Percentiles rank a stretch among this genome's conserved stretches.
Evolutionary conservation across 345 rosid species (phyloP).

Genomic region (Durio zibethinus): DNA sequence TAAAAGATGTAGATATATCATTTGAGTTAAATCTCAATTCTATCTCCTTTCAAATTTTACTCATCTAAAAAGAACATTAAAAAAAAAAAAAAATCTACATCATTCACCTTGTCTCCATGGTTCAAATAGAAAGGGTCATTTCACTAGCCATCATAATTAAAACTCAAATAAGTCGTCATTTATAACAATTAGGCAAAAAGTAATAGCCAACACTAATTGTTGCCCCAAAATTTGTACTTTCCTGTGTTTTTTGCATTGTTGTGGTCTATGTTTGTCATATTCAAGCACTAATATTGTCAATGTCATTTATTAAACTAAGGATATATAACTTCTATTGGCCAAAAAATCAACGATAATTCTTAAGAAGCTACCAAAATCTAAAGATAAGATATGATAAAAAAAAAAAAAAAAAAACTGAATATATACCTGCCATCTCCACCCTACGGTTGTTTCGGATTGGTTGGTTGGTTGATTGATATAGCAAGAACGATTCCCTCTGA

Average conservation of each 20-base stretch:
- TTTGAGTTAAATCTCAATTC: no score
- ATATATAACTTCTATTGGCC: background rate
- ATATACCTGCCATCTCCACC: conserved; percentile 50
- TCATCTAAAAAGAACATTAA: background rate
- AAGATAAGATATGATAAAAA: background rate
- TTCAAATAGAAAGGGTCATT: background rate
- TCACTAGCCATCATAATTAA: background rate
- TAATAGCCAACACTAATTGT: background rate
- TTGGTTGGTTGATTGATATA: conserved; percentile 8
- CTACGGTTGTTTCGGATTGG: background rate
- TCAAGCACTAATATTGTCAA: background rate
- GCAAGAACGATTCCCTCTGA: background rate
- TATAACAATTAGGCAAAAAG: background rate
- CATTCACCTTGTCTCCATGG: background rate
- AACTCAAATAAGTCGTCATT: background rate
- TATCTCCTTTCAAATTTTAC: no score
- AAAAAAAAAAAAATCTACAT: background rate
- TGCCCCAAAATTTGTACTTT: background rate
- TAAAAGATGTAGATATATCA: no score
- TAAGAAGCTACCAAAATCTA: background rate
- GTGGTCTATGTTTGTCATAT: background rate
- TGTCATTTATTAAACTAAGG: background rate
- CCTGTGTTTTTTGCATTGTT: background rate
- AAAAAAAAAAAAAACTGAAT: background rate
- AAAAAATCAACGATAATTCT: background rate